Evolutionary conservation across 2,329 filamentous ascomycete species (phyloP), one percentile per base, ranked within the genome.

Genomic region (Chaetomium sp.): DNA sequence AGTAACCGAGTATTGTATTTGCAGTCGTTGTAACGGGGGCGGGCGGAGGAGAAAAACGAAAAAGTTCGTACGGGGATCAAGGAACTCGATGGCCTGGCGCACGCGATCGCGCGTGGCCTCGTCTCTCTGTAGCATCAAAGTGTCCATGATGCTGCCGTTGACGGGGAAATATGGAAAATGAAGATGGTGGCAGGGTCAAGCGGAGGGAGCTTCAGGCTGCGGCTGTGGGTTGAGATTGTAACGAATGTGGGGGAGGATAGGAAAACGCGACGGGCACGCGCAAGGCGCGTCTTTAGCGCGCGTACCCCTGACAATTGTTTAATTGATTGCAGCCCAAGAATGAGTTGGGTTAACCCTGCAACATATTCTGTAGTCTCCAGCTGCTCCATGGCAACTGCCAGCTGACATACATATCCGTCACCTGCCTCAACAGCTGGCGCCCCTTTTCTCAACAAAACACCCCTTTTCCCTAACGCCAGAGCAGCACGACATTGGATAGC

Each of bases 21-120:
- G 38, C 19, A 19, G 16, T 19, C 31, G 23, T 3, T 21, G 16
- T 2, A 25, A 13, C 25, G 23, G 31, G 21, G n/a, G 49, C 47
- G 54, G 13, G 29, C 27, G 29, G 29, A n/a, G 19, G 78, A 74
- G 61, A 65, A 60, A 23, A 65, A 50, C 16, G 31, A 29, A 59
- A 60, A 42, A 2, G 21, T 19, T 47, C 89, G 74, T 85, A 97
- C 93, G 89, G 67, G 94, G 94, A 81, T 97, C 94, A 51, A 98
- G 87, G 74, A 98, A 97, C 77, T 97, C 93, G 72, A 90, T 86
- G n/a, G 92, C 93, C 69, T 90, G 87, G 72, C 92, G 90, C 76
- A 97, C 87, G 73, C 93, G 91, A 80, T 96, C 89, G 72, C 87
- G 86, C 72, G 90, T 88, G 70, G 90, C 92, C 78, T 95, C 91